Percentiles rank a stretch among this genome's conserved stretches.
Conservation (phyloP, 495 filamentous ascomycete genomes). For the Coniosporium apollinis region DNA sequence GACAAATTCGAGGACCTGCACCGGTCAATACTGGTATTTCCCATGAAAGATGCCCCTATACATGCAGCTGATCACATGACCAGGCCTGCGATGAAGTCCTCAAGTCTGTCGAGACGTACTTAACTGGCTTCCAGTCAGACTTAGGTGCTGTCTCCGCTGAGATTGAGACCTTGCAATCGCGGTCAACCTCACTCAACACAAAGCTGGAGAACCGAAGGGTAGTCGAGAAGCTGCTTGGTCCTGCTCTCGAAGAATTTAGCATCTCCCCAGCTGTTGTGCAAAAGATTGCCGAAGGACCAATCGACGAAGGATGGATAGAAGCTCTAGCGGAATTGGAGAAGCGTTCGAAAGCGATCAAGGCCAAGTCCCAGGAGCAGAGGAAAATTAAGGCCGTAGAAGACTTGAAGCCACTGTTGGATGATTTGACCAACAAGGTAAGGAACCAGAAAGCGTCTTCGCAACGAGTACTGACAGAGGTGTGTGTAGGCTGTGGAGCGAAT, state of each 20-base stretch:
- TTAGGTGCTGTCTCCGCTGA: conserved; percentile 81
- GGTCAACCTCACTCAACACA: conserved; percentile 70
- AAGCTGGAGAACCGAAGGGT: conserved; percentile 75
- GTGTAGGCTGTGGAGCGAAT: conserved; percentile 78
- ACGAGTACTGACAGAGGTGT: neutral
- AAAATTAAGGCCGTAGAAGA: conserved; percentile 64
- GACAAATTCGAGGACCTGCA: conserved; percentile 86
- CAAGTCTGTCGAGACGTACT: conserved; percentile 77
- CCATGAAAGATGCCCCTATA: neutral
- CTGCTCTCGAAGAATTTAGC: conserved; percentile 80
- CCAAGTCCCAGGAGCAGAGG: conserved; percentile 37
- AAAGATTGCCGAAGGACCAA: conserved; percentile 69
- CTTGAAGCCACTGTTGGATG: conserved; percentile 65
- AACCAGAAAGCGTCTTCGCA: too few species aligned
- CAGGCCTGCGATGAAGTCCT: conserved; percentile 83
- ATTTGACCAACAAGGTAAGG: conserved; percentile 62
- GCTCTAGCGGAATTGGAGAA: conserved; percentile 73
- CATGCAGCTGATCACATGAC: neutral
- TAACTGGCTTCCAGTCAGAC: conserved; percentile 84
- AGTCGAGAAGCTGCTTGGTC: conserved; percentile 77
- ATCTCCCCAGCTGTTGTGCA: conserved; percentile 67
- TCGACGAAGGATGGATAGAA: conserved; percentile 81
- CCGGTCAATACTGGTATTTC: conserved; percentile 47
- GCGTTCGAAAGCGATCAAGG: conserved; percentile 53
- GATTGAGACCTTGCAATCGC: conserved; percentile 80